Evolutionary conservation across 768 basidiomycete species (phyloP).

Genomic region (Kockovaella imperatae): DNA sequence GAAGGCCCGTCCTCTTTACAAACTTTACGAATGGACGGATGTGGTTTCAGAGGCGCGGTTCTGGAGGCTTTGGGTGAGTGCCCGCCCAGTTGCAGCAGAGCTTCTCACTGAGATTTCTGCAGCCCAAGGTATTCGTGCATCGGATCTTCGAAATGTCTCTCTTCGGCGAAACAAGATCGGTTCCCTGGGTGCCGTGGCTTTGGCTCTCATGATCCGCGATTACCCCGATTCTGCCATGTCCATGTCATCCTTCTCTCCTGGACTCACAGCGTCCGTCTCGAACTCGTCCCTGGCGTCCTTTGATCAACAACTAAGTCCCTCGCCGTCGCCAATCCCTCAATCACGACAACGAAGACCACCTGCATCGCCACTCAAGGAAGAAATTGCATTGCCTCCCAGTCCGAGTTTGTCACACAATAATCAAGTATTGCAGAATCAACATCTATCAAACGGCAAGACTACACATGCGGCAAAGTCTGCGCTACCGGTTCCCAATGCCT

Average conservation of each 20-base stretch:
- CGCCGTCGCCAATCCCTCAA: conserved; percentile 7
- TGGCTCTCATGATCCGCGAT: conserved; percentile 93
- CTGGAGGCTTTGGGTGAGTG: conserved; percentile 72
- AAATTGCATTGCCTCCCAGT: conserved; percentile 29
- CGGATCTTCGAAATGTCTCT: conserved; percentile 78
- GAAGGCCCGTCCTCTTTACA: conserved; percentile 48
- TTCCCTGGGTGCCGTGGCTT: conserved; percentile 74
- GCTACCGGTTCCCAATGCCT: conserved; percentile 43
- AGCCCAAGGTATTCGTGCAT: conserved; percentile 78
- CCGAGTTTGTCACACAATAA: no score
- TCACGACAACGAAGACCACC: conserved; percentile 12
- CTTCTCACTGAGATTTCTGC: not conserved
- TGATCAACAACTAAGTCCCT: no score
- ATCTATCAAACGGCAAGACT: conserved; percentile 26
- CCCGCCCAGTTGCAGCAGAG: not conserved
- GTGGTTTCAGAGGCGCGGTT: conserved; percentile 61
- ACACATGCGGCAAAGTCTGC: conserved; percentile 48
- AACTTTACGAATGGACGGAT: conserved; percentile 82
- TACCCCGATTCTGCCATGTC: conserved; percentile 64
- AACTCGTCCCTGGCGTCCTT: conserved; percentile 25
- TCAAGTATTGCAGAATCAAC: conserved; percentile 19
- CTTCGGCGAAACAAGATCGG: conserved; percentile 81
- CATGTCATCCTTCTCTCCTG: conserved; percentile 43
- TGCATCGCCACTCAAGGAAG: conserved; percentile 12
- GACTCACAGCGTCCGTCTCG: not conserved